Evolutionary conservation across 2,329 filamentous ascomycete species (phyloP), one percentile per base, ranked within the genome.

Genomic region (Phialophora expanda): DNA sequence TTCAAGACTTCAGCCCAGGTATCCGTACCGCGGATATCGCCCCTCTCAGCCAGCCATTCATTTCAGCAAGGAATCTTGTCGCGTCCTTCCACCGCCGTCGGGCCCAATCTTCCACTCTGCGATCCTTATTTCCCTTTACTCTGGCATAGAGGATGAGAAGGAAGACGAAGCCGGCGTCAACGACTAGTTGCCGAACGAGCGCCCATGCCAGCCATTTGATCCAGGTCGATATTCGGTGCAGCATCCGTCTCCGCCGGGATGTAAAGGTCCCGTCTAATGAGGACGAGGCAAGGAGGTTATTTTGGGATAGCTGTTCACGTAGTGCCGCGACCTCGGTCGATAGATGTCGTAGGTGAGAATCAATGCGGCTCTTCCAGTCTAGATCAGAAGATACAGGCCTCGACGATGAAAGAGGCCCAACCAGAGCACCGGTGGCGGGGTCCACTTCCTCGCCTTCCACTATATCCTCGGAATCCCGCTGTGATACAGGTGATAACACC

Each of bases 281-380:
- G 2, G 64, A 67, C 4, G 66, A 67, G 4, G 70, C 68, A 3
- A 72, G 85, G 68, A 86, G 86, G 80, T 90, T 90, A 70, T 94
- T 86, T 12, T 90, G 84, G 0, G 91, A 88, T 71, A 98, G 90
- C 75, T 98, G 93, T 78, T 99, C 95, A 41, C 95, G 86, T 68
- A 98, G 79, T 0, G 95, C 95, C 1, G 95, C 93, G 34, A 99
- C 87, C 78, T 99, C 95, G 17, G 93, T 90, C 4, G 93, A 96
- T 80, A 98, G 88, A 72, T 93, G 91, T 63, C 94, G 91, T 64
- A 98, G 84, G 24, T 92, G 91, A 51, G 89, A 86, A 79, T 98
- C 94, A 68, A 98, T 89, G 72, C 90, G 59, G 28, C 50, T 59
- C 55, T 58, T 68, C 66, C 66, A 68, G 55, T 66, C 64, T 3